Base-by-base conservation (phyloP, 495 filamentous ascomycete genomes). In the Penicillium odoratum region DNA sequence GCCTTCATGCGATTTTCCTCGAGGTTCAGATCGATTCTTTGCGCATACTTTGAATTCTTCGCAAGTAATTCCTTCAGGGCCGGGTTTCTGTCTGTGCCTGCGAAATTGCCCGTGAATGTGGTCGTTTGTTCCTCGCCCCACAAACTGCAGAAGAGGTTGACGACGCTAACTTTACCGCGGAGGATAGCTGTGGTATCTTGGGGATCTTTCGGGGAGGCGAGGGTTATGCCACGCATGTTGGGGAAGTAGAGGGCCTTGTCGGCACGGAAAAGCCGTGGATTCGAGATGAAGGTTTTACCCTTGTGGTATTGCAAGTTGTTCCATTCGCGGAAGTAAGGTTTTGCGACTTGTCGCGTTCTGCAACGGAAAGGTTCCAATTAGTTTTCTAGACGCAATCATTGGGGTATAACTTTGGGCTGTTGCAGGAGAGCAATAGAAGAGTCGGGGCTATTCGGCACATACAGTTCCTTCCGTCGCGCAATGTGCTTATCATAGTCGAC, bases 301-400 rank as follows among this genome's bases (percentile, higher is more conserved):
- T 91, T 81, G 74, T 89, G 81, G 66, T 88, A 83, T 5, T 85
- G 81, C 76, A 97, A 81, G 71, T 91, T 91, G 51, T 80, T 81
- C 88, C 90, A 95, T 82, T 98, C 92, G 64, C 90, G 86, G 80
- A 96, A 98, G 70, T 98, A 98, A 26, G 91, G 90, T 57, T 88
- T 90, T 11, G 83, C 72, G 60, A 93, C 82, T 73, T 78, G 79
- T 63, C 67, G 68, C 15, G 75, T 81, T 56, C 81, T 84, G 53
- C 59, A 33, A n/a, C 15, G 7, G 46, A 7, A 16, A 5, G 26
- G 2, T 29, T 26, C 26, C 48, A 1, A 15, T 62, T 54, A 64
- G 47, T 15, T 45, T 50, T 26, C 29, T 10, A n/a, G 15, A 3
- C 9, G 25, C 3, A 9, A 25, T 25, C 10, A 21, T 28, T 15